Evolutionary conservation across 305 asterid species (phyloP).

Genomic region (Fraxinus latifolia): DNA sequence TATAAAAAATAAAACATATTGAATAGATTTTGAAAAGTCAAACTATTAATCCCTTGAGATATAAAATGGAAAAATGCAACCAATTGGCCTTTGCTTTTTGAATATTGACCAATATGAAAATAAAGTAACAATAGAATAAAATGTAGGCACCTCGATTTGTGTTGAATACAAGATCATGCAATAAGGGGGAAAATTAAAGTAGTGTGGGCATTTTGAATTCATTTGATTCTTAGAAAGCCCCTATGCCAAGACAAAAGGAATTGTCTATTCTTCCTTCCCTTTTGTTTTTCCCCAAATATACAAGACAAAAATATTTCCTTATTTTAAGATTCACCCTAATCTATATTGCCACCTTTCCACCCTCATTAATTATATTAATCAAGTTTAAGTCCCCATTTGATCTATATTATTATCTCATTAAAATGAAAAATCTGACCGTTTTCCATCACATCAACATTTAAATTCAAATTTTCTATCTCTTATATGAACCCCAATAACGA

Average conservation of each 20-base stretch:
- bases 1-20: neutral
- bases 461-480: no score
- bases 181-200: neutral
- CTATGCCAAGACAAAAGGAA: slow-evolving; percentile 12
- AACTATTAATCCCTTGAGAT: neutral
- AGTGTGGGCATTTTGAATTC: slow-evolving; percentile 9
- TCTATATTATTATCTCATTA: no score
- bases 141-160: neutral
- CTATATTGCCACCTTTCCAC: slow-evolving; percentile 2
- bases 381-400: neutral
- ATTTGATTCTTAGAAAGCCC: slow-evolving; percentile 1
- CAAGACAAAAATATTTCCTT: slow-evolving; percentile 15
- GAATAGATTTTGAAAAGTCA: neutral
- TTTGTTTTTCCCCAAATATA: slow-evolving; percentile 11
- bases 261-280: slow-evolving; percentile 15
- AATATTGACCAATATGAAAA: slow-evolving; percentile 7
- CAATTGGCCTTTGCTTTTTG: slow-evolving; percentile 2
- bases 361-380: neutral
- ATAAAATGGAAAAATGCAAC: neutral
- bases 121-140: neutral
- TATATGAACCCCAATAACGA: no score
- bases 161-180: neutral
- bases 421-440: no score
- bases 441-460: no score
- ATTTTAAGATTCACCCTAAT: neutral